Evolutionary conservation across 805 yeast species (phyloP), one percentile per base, ranked within the genome.

Genomic region (Wickerhamiella lipophila): DNA sequence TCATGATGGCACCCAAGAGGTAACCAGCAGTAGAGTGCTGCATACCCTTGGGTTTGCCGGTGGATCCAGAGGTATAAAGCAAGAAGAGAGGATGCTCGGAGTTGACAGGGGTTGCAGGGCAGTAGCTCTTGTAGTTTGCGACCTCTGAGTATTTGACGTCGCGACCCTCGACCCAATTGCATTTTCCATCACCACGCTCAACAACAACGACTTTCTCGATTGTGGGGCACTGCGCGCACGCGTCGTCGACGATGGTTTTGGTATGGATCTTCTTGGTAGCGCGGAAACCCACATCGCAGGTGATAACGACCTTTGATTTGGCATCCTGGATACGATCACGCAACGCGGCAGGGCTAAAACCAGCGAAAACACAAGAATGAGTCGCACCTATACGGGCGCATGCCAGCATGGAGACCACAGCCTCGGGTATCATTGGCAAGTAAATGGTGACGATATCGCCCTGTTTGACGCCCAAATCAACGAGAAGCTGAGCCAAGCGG

Each of bases 11-110:
- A 53, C 96, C 96, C 56, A 92, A 72, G 56, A 92, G 74, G 69
- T 86, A 92, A 55, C 97, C 98, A 54, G 84, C 98, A 51, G 96
- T 88, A 51, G 83, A 73, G 66, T 92, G 98, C 61, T 83, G 92
- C 58, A 92, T 88, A 70, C 98, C 98, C 75, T 92, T 92, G 63
- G 98, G 98, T 64, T 88, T 79, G 56, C 98, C 97, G 27, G 98
- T 92, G 30, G 97, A 88, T 53, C 98, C 98, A 4, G 97, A 88
- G 43, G 98, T 92, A 71, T 92, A 92, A 61, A 92, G 78, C 68
- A 92, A 71, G 74, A 92, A 92, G 59, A 92, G 71, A 50, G 98
- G 97, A 70, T 92, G 96, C 71, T 92, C 98, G 44, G 95, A 66
- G 63, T 79, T 76, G 51, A 87, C 94, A 38, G 95, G 79, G 41